These are phyloP conservation scores for Tolypocladium cylindrosporum DNA, from an alignment of 2,329 filamentous ascomycete species.

Conservation along the genomic window DNA sequence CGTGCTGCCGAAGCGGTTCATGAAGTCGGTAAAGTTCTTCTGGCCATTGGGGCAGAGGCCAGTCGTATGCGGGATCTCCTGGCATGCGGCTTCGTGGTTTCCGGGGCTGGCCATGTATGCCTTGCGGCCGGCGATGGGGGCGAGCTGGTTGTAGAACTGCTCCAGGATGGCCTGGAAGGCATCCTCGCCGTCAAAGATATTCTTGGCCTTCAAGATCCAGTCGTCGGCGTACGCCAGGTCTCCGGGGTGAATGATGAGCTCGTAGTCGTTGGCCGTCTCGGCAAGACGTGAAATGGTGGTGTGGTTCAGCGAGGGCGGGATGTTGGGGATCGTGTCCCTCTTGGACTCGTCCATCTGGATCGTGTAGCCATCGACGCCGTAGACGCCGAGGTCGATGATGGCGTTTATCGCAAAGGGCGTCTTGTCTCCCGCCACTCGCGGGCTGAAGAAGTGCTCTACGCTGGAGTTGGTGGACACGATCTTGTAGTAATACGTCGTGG, in stretches of 20 bases:
- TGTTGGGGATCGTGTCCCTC: slow-evolving; percentile 34
- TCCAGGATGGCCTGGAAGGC: slow-evolving; percentile 48
- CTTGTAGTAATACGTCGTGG: slow-evolving; percentile 51
- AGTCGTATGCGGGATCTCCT: slow-evolving; percentile 27
- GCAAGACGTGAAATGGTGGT: slow-evolving; percentile 47
- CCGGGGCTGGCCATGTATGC: slow-evolving; percentile 35
- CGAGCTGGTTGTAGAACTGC: slow-evolving; percentile 34
- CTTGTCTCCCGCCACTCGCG: slow-evolving; percentile 41
- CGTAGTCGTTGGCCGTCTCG: slow-evolving; percentile 41
- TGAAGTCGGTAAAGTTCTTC: slow-evolving; percentile 51
- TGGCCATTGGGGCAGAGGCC: slow-evolving; percentile 39
- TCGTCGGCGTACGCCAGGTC: slow-evolving; percentile 51
- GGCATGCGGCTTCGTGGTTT: slow-evolving; percentile 49
- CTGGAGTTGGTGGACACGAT: slow-evolving; percentile 46
- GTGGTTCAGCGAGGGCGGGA: slow-evolving; percentile 44
- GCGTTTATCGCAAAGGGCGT: slow-evolving; percentile 41
- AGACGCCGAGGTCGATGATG: slow-evolving; percentile 41
- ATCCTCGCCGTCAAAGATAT: slow-evolving; percentile 35
- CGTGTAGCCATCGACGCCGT: slow-evolving; percentile 21
- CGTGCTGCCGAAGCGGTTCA: slow-evolving; percentile 41
- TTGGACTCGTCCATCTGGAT: slow-evolving; percentile 31
- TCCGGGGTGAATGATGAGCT: slow-evolving; percentile 42
- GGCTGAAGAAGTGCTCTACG: slow-evolving; percentile 42
- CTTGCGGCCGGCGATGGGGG: slow-evolving; percentile 39
- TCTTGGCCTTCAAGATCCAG: slow-evolving; percentile 37